These are phyloP conservation scores for Ustulina deusta DNA, from an alignment of 2,329 filamentous ascomycete species.

Conservation along the genomic window DNA sequence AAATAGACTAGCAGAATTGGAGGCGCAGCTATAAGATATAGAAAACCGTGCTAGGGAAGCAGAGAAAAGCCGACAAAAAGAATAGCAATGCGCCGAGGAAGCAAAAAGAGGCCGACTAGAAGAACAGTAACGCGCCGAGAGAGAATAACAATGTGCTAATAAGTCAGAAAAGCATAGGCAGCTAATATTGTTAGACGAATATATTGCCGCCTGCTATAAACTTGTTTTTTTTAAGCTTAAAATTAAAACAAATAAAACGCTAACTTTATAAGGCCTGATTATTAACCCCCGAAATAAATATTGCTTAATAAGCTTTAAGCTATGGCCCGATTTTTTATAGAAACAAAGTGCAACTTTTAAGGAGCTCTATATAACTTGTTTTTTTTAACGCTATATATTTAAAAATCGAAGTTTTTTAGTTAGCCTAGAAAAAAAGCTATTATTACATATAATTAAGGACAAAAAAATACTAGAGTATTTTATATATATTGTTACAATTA, in stretches of 20 bases:
- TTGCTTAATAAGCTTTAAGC: constrained; percentile 48
- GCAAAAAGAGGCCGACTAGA: not conserved
- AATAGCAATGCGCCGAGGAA: not conserved
- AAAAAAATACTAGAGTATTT: constrained; percentile 52
- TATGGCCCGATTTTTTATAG: constrained; percentile 49
- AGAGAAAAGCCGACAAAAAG: constrained; percentile 1
- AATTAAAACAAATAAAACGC: constrained; percentile 42
- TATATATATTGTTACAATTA: constrained; percentile 45
- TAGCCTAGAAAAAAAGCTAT: constrained; percentile 43
- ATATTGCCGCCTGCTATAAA: constrained; percentile 48
- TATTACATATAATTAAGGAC: constrained; percentile 37
- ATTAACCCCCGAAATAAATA: constrained; percentile 50
- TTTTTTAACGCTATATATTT: constrained; percentile 42
- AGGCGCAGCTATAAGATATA: constrained; percentile 7
- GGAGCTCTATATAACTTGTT: constrained; percentile 40
- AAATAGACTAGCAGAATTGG: constrained; percentile 18
- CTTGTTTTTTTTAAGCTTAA: constrained; percentile 43
- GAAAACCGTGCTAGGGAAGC: constrained; percentile 16
- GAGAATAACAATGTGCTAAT: not conserved
- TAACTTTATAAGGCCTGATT: constrained; percentile 47
- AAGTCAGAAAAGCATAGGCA: no score
- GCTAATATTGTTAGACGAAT: constrained; percentile 50
- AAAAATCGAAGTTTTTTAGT: constrained; percentile 45
- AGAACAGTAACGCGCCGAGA: not conserved
- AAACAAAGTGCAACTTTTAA: constrained; percentile 41